phyloP scores from a whole-genome alignment of 179 eudicot species.

The Amaranthus tricolor region DNA sequence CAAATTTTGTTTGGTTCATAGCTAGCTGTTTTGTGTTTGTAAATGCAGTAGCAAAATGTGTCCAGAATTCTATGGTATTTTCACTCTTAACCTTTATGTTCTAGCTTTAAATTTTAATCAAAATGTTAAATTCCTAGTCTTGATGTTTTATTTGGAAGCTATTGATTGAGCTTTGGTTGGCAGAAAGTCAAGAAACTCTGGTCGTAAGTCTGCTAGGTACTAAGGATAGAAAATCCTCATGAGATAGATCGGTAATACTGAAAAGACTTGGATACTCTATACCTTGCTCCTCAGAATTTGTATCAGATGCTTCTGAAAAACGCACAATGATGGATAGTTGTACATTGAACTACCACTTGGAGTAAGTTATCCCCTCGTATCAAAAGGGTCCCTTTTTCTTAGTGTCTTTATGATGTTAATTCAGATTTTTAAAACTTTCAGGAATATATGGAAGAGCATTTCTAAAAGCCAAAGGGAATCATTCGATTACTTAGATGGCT shows the following conservation, averaged over 20 bases:
- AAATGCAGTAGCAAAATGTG: too few relatives aligned
- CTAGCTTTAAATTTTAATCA: too few relatives aligned
- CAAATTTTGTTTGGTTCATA: too few relatives aligned
- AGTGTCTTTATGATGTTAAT: background rate
- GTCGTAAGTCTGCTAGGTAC: too few relatives aligned
- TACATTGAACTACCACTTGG: constrained; percentile 45
- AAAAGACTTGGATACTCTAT: background rate
- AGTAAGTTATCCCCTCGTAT: constrained; percentile 33
- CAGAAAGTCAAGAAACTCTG: too few relatives aligned
- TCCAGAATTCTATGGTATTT: too few relatives aligned
- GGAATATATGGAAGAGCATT: constrained; percentile 50
- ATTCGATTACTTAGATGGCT: constrained; percentile 46
- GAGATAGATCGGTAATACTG: constrained; percentile 9
- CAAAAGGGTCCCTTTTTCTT: background rate
- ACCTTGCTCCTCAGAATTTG: constrained; percentile 13
- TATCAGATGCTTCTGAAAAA: constrained; percentile 8
- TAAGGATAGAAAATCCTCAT: constrained; percentile 13
- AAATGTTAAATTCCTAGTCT: too few relatives aligned
- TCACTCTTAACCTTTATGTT: too few relatives aligned
- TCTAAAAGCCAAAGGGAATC: constrained; percentile 47
- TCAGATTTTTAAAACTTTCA: constrained; percentile 14
- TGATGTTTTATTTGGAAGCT: too few relatives aligned
- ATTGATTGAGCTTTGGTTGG: too few relatives aligned
- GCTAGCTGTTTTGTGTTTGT: too few relatives aligned
- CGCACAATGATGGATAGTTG: constrained; percentile 40